Percentiles rank a stretch among this genome's conserved stretches.
phyloP scores from a whole-genome alignment of 257 asterid species.

The Solanum piurae region DNA sequence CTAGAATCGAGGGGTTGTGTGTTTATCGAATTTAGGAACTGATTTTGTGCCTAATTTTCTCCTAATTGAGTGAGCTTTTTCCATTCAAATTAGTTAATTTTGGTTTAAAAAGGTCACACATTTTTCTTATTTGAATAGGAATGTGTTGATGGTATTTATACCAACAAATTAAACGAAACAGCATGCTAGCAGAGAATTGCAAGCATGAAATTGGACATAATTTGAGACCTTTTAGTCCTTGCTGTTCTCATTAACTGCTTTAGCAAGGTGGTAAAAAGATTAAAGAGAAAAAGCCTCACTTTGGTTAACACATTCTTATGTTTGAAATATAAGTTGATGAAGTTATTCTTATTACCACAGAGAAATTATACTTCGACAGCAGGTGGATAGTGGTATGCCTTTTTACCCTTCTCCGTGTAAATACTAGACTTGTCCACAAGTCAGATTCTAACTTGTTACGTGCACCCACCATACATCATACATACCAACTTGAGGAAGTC shows the following conservation, averaged over 20 bases:
- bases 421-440: background rate
- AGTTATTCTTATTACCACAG: background rate
- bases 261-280: background rate
- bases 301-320: background rate
- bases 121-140: background rate
- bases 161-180: background rate
- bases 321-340: background rate
- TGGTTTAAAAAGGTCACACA: background rate
- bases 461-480: background rate
- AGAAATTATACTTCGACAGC: background rate
- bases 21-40: background rate
- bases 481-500: background rate
- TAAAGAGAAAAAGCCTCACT: background rate
- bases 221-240: background rate
- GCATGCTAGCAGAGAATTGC: background rate
- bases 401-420: background rate
- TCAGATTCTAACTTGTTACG: background rate
- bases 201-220: background rate
- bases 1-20: background rate
- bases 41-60: background rate
- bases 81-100: background rate
- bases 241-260: background rate
- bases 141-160: background rate
- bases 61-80: background rate
- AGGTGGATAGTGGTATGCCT: background rate